These are phyloP conservation scores for Solidago caesia DNA, from an alignment of 129 eudicot genomes.

Conservation along the genomic window DNA sequence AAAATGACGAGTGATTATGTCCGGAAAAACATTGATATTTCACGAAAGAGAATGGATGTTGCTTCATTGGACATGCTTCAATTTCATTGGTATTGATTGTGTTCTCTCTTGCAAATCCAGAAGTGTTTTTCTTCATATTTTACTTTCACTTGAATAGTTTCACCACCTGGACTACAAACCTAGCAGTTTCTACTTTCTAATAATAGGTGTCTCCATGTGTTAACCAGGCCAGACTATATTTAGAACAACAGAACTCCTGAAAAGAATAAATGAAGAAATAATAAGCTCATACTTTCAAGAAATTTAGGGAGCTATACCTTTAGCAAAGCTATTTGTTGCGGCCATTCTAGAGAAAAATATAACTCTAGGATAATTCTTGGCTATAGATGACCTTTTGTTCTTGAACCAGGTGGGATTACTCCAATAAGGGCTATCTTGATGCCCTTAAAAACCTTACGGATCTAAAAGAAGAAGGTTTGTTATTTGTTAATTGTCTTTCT, in stretches of 20 bases:
- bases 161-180: no score
- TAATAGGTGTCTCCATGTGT: no score
- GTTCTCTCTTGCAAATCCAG: constrained; percentile 9
- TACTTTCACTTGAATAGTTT: neutral
- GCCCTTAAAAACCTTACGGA: constrained; percentile 96
- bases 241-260: no score
- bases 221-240: neutral
- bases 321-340: neutral
- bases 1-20: constrained; percentile 93
- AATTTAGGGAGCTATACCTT: no score
- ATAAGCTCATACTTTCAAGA: no score
- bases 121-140: neutral
- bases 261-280: no score
- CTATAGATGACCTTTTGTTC: neutral
- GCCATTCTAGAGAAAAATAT: neutral
- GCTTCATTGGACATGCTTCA: constrained; percentile 98
- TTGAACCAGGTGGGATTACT: constrained; percentile 88
- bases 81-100: constrained; percentile 73
- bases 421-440: constrained; percentile 93
- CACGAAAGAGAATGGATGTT: constrained; percentile 98
- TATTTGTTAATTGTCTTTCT: constrained; percentile 10
- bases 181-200: no score
- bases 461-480: constrained; percentile 87
- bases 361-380: neutral
- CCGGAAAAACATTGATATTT: constrained; percentile 67